phyloP scores from a whole-genome alignment of 2,329 filamentous ascomycete species.

The Cercospora beticola region DNA sequence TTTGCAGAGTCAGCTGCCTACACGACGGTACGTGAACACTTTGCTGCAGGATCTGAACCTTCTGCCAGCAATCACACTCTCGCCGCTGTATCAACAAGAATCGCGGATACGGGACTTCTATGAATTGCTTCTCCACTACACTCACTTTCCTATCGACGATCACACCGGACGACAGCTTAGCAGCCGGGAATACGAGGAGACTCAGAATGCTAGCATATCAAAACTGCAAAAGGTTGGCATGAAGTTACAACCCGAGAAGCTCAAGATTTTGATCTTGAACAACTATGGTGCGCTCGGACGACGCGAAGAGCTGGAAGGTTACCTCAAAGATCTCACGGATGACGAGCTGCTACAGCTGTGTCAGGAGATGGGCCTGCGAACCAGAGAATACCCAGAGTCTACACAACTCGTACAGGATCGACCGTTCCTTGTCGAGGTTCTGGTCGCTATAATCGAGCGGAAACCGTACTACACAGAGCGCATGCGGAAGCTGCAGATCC shows the following conservation, averaged over 20 bases:
- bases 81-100: constrained; percentile 72
- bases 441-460: constrained; percentile 73
- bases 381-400: constrained; percentile 69
- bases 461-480: constrained; percentile 79
- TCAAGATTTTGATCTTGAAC: constrained; percentile 86
- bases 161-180: constrained; percentile 78
- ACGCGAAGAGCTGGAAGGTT: constrained; percentile 71
- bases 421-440: constrained; percentile 65
- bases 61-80: constrained; percentile 72
- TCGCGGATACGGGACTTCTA: constrained; percentile 79
- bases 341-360: constrained; percentile 71
- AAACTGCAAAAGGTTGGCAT: constrained; percentile 75
- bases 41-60: constrained; percentile 83
- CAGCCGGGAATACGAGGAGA: constrained; percentile 71
- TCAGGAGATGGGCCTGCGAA: constrained; percentile 71
- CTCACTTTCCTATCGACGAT: constrained; percentile 86
- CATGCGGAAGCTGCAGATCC: constrained; percentile 66
- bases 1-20: constrained; percentile 88
- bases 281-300: constrained; percentile 89
- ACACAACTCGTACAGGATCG: constrained; percentile 64
- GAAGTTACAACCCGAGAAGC: constrained; percentile 81
- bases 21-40: constrained; percentile 87
- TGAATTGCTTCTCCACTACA: constrained; percentile 79
- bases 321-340: constrained; percentile 72
- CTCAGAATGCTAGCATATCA: constrained; percentile 74